Percentiles rank a stretch among this genome's conserved stretches.
Conservation (phyloP, 805 yeast species). For the Yamadazyma takamatsuzukensis region DNA sequence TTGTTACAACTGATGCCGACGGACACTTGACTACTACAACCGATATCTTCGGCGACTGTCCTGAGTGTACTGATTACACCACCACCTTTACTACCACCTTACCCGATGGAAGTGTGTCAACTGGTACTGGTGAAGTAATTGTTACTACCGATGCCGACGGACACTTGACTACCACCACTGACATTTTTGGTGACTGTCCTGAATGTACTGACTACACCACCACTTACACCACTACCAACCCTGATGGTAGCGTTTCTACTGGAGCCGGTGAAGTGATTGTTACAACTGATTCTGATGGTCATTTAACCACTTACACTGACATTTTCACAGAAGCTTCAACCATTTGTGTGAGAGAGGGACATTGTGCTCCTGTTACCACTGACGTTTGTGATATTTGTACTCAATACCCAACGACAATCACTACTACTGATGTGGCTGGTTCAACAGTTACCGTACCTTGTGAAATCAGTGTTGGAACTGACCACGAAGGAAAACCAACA, state of each 20-base stretch:
- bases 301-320: slow-evolving; percentile 9
- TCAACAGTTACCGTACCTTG: slow-evolving; percentile 13
- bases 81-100: slow-evolving; percentile 12
- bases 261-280: slow-evolving; percentile 9
- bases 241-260: slow-evolving; percentile 4
- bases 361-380: slow-evolving; percentile 6
- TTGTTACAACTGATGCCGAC: slow-evolving; percentile 12
- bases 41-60: slow-evolving; percentile 6
- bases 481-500: neutral
- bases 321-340: slow-evolving; percentile 1
- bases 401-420: slow-evolving; percentile 5
- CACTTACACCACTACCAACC: slow-evolving; percentile 4
- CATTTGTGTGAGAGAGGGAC: slow-evolving; percentile 6
- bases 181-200: slow-evolving; percentile 5
- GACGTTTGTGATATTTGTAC: slow-evolving; percentile 7
- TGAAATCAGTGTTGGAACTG: slow-evolving; percentile 6
- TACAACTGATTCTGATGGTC: slow-evolving; percentile 18
- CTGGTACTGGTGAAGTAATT: slow-evolving; percentile 13
- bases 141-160: slow-evolving; percentile 16
- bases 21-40: slow-evolving; percentile 9
- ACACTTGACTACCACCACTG: slow-evolving; percentile 3
- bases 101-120: slow-evolving; percentile 10
- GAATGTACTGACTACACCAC: slow-evolving; percentile 9
- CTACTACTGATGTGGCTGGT: slow-evolving; percentile 7
- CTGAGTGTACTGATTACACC: slow-evolving; percentile 15